Conservation (phyloP, 192 early-diverging fungal species). For the Pilobolus umbonatus region DNA sequence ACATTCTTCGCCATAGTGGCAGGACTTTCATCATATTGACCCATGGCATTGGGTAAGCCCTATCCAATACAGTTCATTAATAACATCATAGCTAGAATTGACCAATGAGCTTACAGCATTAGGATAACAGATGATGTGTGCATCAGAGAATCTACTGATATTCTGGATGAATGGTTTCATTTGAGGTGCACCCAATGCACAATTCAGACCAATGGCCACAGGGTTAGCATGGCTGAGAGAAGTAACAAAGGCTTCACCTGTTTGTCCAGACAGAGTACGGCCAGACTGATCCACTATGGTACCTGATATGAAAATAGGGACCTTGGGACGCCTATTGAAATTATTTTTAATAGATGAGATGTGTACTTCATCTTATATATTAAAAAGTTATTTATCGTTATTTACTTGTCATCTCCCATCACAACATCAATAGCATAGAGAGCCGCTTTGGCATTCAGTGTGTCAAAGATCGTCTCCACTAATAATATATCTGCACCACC, state of each 20-base stretch:
- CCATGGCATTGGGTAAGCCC: constrained; percentile 96
- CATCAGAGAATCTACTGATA: constrained; percentile 77
- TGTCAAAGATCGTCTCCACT: constrained; percentile 97
- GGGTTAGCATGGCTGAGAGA: constrained; percentile 78
- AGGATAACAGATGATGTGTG: constrained; percentile 90
- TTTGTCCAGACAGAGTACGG: constrained; percentile 94
- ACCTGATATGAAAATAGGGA: constrained; percentile 77
- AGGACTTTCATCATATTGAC: constrained; percentile 91
- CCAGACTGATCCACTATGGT: constrained; percentile 98
- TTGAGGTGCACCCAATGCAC: constrained; percentile 83
- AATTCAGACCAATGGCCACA: constrained; percentile 88
- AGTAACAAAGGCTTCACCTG: constrained; percentile 91
- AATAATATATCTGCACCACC: constrained; percentile 90
- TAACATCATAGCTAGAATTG: background rate
- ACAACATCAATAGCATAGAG: constrained; percentile 86
- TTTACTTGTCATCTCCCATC: constrained; percentile 75
- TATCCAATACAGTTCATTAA: constrained; percentile 18
- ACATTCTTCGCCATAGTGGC: constrained; percentile 83
- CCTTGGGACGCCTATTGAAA: constrained; percentile 32
- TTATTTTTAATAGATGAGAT: constrained; percentile 23
- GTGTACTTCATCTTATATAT: too few species aligned
- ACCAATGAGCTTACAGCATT: constrained; percentile 83
- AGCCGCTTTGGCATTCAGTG: constrained; percentile 95
- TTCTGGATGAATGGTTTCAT: constrained; percentile 95
- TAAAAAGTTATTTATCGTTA: background rate